Percentiles rank a stretch among this genome's conserved stretches.
Evolutionary conservation across 306 rosid species (phyloP).

Genomic region (Coriaria nepalensis): DNA sequence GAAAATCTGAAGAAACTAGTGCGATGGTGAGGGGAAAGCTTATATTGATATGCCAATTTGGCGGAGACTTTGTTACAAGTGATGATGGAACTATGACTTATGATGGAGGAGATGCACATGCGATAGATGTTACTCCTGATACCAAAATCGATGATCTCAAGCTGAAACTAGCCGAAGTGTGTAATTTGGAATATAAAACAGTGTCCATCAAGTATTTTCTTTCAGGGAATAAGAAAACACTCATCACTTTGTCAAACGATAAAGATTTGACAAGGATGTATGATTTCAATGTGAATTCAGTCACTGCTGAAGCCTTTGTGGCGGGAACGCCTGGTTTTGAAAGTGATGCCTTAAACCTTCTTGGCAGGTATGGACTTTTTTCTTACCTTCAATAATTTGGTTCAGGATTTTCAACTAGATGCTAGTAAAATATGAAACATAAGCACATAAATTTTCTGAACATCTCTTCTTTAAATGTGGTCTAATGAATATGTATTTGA

Average conservation of each 20-base stretch:
- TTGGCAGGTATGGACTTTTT: slow-evolving; percentile 20
- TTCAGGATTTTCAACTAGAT: background rate
- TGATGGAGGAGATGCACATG: slow-evolving; percentile 46
- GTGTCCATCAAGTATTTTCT: slow-evolving; percentile 42
- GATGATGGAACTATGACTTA: slow-evolving; percentile 43
- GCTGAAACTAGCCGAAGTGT: slow-evolving; percentile 31
- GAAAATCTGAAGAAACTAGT: slow-evolving; percentile 10
- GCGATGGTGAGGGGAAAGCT: slow-evolving; percentile 42
- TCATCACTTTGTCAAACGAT: slow-evolving; percentile 33
- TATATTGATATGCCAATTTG: slow-evolving; percentile 40
- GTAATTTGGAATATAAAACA: slow-evolving; percentile 25
- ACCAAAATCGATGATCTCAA: slow-evolving; percentile 33
- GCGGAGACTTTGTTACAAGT: slow-evolving; percentile 27
- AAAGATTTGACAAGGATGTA: slow-evolving; percentile 42
- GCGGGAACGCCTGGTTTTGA: slow-evolving; percentile 25
- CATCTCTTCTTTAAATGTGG: too few relatives aligned
- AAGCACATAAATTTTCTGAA: too few relatives aligned
- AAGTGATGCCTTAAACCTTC: slow-evolving; percentile 17
- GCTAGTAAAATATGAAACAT: background rate
- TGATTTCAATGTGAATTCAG: slow-evolving; percentile 29
- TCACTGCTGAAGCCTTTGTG: slow-evolving; percentile 38
- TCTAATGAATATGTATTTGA: too few relatives aligned
- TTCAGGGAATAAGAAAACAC: slow-evolving; percentile 36
- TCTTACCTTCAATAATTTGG: background rate
- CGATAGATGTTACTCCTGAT: slow-evolving; percentile 34